Base-by-base conservation (phyloP, 176 grass and related monocot genomes). In the Eleusine indica region DNA sequence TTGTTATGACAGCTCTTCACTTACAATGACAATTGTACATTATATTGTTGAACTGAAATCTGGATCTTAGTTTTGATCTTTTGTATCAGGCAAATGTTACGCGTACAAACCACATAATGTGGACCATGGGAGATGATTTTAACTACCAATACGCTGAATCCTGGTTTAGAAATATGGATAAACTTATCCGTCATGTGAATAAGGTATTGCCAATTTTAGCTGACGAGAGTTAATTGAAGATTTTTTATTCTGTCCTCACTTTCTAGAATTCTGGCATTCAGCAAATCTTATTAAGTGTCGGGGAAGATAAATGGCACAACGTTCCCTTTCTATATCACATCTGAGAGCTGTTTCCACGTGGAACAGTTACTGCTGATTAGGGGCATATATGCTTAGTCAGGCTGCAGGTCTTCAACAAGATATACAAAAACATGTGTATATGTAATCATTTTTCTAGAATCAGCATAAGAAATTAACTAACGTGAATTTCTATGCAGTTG, bases 61-160 rank as follows among this genome's bases (percentile, higher is more conserved):
- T 66, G 52, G 18, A 81, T 76, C 22, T 68, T 14, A 80, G 16
- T 81, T 74, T 37, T 79, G 9, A 71, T 86, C 46, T 78, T 88
- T 74, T 14, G 21, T 38, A 79, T 86, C 76, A 94, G 95, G 95
- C 95, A 68, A 94, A 97, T 44, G 78, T 97, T 80, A 94, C 92
- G 13, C 92, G 86, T 70, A 89, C 90, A 76, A 92, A 94, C 71
- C 95, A 97, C 87, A 93, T 97, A 74, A 97, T 97, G 95, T 97
- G 92, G 92, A 97, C 95, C 43, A 97, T 94, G 92, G 95, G 95
- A 6, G 88, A 97, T 81, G 95, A 97, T 93, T 97, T 97, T 61
- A 80, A 88, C 54, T 97, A 97, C 51, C 90, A 97, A 73, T 97
- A 94, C 76, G 92, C 95, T 43, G 95, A 97, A 89, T 94, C 92